Percentiles rank a stretch among this genome's conserved stretches.
phyloP scores from a whole-genome alignment of 2,329 filamentous ascomycete genomes.

The Fusarium sp. region DNA sequence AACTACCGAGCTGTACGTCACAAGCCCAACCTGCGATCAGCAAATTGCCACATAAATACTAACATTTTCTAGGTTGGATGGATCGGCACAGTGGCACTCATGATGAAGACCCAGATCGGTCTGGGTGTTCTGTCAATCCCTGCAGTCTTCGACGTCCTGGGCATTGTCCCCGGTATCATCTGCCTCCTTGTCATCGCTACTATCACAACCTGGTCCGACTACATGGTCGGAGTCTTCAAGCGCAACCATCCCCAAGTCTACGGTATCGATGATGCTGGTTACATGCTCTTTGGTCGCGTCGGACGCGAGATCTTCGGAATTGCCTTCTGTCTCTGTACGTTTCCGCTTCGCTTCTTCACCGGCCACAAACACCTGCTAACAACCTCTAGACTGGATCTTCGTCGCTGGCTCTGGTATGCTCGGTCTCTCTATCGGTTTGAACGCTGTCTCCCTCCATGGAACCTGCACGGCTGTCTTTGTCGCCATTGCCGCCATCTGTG shows the following conservation, averaged over 20 bases:
- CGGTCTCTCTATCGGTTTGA: slow-evolving; percentile 56
- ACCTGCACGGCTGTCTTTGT: slow-evolving; percentile 58
- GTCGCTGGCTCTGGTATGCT: slow-evolving; percentile 39
- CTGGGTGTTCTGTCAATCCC: slow-evolving; percentile 64
- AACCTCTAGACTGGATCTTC: slow-evolving; percentile 30
- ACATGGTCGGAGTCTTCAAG: slow-evolving; percentile 65
- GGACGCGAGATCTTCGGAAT: slow-evolving; percentile 59
- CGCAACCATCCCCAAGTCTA: slow-evolving; percentile 64
- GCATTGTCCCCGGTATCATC: slow-evolving; percentile 62
- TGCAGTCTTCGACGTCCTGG: slow-evolving; percentile 59
- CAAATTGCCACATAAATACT: neutral
- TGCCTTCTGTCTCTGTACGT: slow-evolving; percentile 54
- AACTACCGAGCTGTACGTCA: slow-evolving; percentile 52
- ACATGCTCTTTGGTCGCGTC: slow-evolving; percentile 61
- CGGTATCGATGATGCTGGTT: slow-evolving; percentile 66
- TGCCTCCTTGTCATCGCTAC: slow-evolving; percentile 56
- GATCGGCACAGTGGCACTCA: slow-evolving; percentile 59
- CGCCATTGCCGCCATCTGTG: slow-evolving; percentile 51
- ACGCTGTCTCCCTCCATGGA: slow-evolving; percentile 56
- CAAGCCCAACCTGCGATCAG: no score
- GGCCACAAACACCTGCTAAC: neutral
- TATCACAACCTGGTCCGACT: slow-evolving; percentile 64
- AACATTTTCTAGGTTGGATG: slow-evolving; percentile 55
- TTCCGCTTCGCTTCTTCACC: fast-evolving
- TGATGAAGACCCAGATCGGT: slow-evolving; percentile 63